Evolutionary conservation across 805 yeast species (phyloP).

Genomic region (Barnettozyma sp.): DNA sequence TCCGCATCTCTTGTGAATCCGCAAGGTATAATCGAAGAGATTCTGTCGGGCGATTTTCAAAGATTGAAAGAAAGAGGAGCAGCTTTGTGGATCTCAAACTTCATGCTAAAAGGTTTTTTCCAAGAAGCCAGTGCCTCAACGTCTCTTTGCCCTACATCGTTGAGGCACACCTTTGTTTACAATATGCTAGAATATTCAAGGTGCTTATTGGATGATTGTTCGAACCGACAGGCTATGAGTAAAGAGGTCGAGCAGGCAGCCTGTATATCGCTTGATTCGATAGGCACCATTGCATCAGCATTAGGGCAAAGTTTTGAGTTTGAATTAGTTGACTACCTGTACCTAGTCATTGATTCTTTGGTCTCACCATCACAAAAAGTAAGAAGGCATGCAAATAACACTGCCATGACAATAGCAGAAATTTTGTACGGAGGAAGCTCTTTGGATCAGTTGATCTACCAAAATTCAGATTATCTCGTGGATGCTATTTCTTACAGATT

Average conservation of each 20-base stretch:
- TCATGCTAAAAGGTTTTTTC: slow-evolving; percentile 25
- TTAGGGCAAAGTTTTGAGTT: slow-evolving; percentile 27
- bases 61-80: slow-evolving; percentile 20
- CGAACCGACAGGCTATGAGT: slow-evolving; percentile 17
- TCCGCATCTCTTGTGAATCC: slow-evolving; percentile 20
- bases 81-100: slow-evolving; percentile 35
- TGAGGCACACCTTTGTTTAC: slow-evolving; percentile 28
- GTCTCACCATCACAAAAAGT: slow-evolving; percentile 46
- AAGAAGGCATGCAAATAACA: slow-evolving; percentile 45
- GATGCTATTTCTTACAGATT: slow-evolving; percentile 71
- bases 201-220: slow-evolving; percentile 32
- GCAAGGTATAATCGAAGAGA: slow-evolving; percentile 16
- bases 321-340: slow-evolving; percentile 64
- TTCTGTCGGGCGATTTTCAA: slow-evolving; percentile 18
- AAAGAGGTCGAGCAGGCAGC: slow-evolving; percentile 13
- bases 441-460: slow-evolving; percentile 45
- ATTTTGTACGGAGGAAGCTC: slow-evolving; percentile 52
- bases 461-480: slow-evolving; percentile 73
- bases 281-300: slow-evolving; percentile 28
- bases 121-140: no score
- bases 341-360: slow-evolving; percentile 64
- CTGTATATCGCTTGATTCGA: slow-evolving; percentile 39
- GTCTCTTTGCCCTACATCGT: no score
- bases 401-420: slow-evolving; percentile 44
- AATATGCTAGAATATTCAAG: slow-evolving; percentile 35